These are phyloP conservation scores for Trichoderma breve DNA, from an alignment of 2,329 filamentous ascomycete species.

Conservation along the genomic window DNA sequence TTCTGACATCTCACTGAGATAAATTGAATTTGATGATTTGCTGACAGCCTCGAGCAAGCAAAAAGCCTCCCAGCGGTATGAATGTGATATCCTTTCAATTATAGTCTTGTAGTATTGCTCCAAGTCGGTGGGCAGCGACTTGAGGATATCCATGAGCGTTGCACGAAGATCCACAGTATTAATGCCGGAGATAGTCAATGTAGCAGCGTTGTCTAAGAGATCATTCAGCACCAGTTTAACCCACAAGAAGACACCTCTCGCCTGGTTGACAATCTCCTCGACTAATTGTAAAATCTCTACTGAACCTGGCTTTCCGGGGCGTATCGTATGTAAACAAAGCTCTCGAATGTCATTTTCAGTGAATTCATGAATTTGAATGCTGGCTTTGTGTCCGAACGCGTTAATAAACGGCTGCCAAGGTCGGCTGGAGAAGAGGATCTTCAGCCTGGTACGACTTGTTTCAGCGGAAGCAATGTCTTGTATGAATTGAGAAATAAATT, in stretches of 20 bases:
- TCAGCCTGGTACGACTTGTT: background rate
- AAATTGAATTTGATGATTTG: background rate
- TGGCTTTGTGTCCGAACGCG: background rate
- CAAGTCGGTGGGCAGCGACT: background rate
- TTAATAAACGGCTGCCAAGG: background rate
- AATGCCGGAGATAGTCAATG: background rate
- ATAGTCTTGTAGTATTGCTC: background rate
- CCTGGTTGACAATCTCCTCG: background rate
- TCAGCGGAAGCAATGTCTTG: background rate
- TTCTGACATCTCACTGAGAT: background rate
- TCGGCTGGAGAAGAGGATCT: slow-evolving; percentile 3
- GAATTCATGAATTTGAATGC: background rate
- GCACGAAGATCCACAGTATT: background rate
- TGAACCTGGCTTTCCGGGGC: background rate
- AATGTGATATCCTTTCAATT: background rate
- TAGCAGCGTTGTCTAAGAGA: background rate
- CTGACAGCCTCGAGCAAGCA: background rate
- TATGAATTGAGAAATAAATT: background rate
- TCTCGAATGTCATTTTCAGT: background rate
- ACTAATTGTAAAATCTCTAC: background rate
- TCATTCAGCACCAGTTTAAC: background rate
- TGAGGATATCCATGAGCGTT: background rate
- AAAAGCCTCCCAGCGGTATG: background rate
- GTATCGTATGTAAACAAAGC: background rate
- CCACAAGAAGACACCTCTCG: background rate